phyloP scores from a whole-genome alignment of 2,329 filamentous ascomycete species.

The Epichloe typhina region DNA sequence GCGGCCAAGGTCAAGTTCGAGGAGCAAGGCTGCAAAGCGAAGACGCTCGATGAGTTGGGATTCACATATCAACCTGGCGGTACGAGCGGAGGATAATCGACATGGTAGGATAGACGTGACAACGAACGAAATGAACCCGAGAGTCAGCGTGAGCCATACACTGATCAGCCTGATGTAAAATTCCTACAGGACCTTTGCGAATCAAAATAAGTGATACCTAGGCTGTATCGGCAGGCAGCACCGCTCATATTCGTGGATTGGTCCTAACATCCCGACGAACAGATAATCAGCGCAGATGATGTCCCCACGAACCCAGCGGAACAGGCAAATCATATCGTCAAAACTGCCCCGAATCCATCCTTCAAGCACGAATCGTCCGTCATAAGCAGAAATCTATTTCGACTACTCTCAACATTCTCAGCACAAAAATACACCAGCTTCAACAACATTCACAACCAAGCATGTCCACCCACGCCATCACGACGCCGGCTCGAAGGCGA shows the following conservation, averaged over 20 bases:
- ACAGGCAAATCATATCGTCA: too few relatives aligned
- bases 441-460: too few relatives aligned
- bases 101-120: too few relatives aligned
- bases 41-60: constrained; percentile 57
- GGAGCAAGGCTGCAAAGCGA: constrained; percentile 49
- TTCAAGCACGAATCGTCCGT: too few relatives aligned
- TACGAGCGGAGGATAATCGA: too few relatives aligned
- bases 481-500: neutral
- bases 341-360: too few relatives aligned
- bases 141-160: neutral
- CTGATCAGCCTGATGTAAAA: neutral
- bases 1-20: constrained; percentile 63
- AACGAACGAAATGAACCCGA: neutral
- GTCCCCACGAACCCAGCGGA: too few relatives aligned
- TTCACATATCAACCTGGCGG: constrained; percentile 37
- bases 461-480: neutral
- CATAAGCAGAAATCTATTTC: too few relatives aligned
- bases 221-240: neutral
- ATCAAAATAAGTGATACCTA: neutral
- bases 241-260: neutral
- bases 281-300: neutral
- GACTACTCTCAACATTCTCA: too few relatives aligned
- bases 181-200: neutral
- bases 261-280: neutral
- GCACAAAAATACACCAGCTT: too few relatives aligned